phyloP scores from a whole-genome alignment of 2,329 filamentous ascomycete species.

The Ophiognomonia clavigignenti-juglandacearum region DNA sequence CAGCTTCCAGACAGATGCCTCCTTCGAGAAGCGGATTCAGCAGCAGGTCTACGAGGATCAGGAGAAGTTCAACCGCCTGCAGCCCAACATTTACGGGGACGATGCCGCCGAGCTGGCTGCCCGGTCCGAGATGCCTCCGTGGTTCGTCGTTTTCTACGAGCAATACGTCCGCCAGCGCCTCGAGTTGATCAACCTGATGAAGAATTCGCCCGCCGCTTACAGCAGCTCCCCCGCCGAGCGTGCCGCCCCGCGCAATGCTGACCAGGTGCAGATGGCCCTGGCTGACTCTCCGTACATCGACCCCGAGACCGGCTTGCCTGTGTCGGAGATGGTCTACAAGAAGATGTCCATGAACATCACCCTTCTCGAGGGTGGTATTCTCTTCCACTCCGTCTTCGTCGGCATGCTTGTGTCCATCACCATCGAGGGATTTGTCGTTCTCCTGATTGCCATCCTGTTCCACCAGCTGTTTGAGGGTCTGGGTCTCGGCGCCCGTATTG shows the following conservation, averaged over 20 bases:
- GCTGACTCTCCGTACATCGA: slow-evolving; percentile 35
- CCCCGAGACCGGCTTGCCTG: slow-evolving; percentile 35
- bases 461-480: slow-evolving; percentile 68
- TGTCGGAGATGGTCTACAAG: slow-evolving; percentile 45
- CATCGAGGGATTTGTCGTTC: slow-evolving; percentile 60
- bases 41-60: slow-evolving; percentile 16
- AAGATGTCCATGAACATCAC: slow-evolving; percentile 69
- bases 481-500: slow-evolving; percentile 66
- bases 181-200: slow-evolving; percentile 52
- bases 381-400: slow-evolving; percentile 75
- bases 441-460: slow-evolving; percentile 66
- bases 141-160: slow-evolving; percentile 60
- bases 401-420: slow-evolving; percentile 69
- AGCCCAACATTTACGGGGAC: slow-evolving; percentile 21
- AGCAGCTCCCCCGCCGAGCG: slow-evolving; percentile 19
- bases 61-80: slow-evolving; percentile 9
- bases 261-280: slow-evolving; percentile 25
- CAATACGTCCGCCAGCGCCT: slow-evolving; percentile 57
- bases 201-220: slow-evolving; percentile 21
- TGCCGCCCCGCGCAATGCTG: slow-evolving; percentile 22
- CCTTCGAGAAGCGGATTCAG: slow-evolving; percentile 16
- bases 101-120: slow-evolving; percentile 22
- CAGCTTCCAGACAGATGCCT: slow-evolving; percentile 31
- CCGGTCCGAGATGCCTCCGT: slow-evolving; percentile 54
- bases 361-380: slow-evolving; percentile 70